Evolutionary conservation across 768 basidiomycete genomes (phyloP), one percentile per base, ranked within the genome.

Genomic region (Rhizopogon vulgaris): DNA sequence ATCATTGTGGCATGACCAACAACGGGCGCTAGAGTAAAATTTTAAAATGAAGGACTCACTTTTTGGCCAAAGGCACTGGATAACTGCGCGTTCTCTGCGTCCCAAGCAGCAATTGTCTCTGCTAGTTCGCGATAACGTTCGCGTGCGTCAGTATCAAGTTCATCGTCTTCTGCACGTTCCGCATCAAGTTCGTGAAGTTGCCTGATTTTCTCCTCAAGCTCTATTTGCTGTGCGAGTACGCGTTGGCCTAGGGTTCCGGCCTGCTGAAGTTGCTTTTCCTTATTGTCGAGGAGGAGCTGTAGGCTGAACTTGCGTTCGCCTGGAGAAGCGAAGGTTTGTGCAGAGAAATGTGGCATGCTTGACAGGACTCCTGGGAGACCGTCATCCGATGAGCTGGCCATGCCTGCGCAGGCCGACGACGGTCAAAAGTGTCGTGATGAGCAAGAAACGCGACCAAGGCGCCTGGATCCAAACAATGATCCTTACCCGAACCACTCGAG

Each of bases 211-310:
- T 87, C 85, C 69, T 96, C 91, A 56, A 97, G 81, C 64, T 95
- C 90, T 72, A 90, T 85, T 70, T 92, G 92, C 74, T 98, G 95
- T 17, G 83, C 80, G 55, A 97, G 84, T 61, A 98, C 83, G 67
- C 90, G 87, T 71, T 96, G 93, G 48, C 95, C 94, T 64, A 98
- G 83, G 51, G 85, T 87, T 36, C 90, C 94, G 4, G 92, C 91
- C 57, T 91, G 87, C 57, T 91, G 85, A 32, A 97, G 85, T 68
- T 97, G 93, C 64, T 84, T 83, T 69, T 94, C 90, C 76, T 97
- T 97, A 66, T 74, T 78, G 71, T 92, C 90, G 59, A 98, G 80
- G 53, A 96, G 83, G 53, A 69, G 70, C 52, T 85, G 82, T 11
- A 84, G 74, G 53, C 82, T 77, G 52, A 75, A 74, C 62, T 82